Evolutionary conservation across 352 stramenopile species (phyloP).

Genomic region (Pythium grandisporangium): DNA sequence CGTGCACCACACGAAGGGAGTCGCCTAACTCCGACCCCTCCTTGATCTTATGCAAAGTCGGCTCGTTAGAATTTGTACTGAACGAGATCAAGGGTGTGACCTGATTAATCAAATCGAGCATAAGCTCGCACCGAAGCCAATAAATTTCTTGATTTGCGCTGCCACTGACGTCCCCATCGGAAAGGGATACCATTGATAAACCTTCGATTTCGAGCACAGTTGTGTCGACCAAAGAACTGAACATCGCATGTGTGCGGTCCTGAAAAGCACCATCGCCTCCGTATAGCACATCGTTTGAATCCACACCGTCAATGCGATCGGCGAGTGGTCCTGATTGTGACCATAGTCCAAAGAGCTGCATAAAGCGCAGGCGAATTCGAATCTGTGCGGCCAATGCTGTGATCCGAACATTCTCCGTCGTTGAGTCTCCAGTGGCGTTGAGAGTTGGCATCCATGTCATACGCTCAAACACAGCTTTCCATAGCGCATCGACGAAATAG

Average conservation of each 20-base stretch:
- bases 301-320: constrained; percentile 29
- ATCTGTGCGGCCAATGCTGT: constrained; percentile 17
- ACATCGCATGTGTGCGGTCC: constrained; percentile 30
- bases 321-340: constrained; percentile 33
- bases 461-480: constrained; percentile 58
- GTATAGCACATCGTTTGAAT: constrained; percentile 85
- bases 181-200: neutral
- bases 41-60: too few species aligned
- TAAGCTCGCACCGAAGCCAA: too few species aligned
- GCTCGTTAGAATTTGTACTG: too few species aligned
- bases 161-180: neutral
- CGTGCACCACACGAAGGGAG: too few species aligned
- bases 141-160: too few species aligned
- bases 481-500: constrained; percentile 76
- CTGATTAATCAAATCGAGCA: constrained; percentile 5
- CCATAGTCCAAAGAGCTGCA: constrained; percentile 58
- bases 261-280: constrained; percentile 45
- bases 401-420: constrained; percentile 2
- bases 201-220: constrained; percentile 36
- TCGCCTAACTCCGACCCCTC: too few species aligned
- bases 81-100: constrained; percentile 9
- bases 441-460: constrained; percentile 16
- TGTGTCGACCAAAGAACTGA: constrained; percentile 43
- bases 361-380: constrained; percentile 26
- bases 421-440: too few species aligned